Base-by-base conservation (phyloP, 2,329 filamentous ascomycete species). In the Xylaria sp. region DNA sequence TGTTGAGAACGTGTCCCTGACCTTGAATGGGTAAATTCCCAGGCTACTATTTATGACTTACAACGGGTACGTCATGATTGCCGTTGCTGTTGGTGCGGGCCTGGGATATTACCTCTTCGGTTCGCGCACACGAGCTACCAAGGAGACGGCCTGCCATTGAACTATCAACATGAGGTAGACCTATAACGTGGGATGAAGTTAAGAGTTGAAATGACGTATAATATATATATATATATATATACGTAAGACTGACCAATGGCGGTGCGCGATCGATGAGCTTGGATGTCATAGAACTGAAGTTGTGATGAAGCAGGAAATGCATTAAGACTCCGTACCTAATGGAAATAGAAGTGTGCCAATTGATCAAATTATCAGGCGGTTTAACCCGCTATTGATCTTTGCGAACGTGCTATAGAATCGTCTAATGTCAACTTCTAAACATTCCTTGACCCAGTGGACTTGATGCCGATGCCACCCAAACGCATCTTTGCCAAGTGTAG, bases 21-120 rank as follows among this genome's bases (percentile, higher is more conserved):
- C 49, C 2, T 1, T 31, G 9, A 31, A 40, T 40, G 23, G 3
- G 6, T 33, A n/a, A 42, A 62, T 53, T 0, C 3, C 56, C 20
- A 98, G 95, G 96, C 86, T 99, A 69, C 83, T 99, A 26, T 99
- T 99, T 82, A 99, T 99, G 96, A 99, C 96, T n/a, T 99, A 99
- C 83, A 99, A 99, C 77, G 96, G 96, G 65, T 97, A 93, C 90
- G 90, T 99, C 74, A 99, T 99, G 96, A 81, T 97, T 73, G 88
- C 95, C 3, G 94, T 98, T 17, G 92, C 92, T 0, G 83, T 97
- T 10, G 96, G 96, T 17, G 94, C 95, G 0, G 97, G 97, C 73
- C 80, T 97, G 53, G 96, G 96, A 51, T 97, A 97, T 78, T 79
- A 97, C 68, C 75, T 91, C 53, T 99, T 97, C 82, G 92, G 93